Evolutionary conservation across 805 yeast genomes (phyloP), one percentile per base, ranked within the genome.

Genomic region (Pichia rugopelliculosa): DNA sequence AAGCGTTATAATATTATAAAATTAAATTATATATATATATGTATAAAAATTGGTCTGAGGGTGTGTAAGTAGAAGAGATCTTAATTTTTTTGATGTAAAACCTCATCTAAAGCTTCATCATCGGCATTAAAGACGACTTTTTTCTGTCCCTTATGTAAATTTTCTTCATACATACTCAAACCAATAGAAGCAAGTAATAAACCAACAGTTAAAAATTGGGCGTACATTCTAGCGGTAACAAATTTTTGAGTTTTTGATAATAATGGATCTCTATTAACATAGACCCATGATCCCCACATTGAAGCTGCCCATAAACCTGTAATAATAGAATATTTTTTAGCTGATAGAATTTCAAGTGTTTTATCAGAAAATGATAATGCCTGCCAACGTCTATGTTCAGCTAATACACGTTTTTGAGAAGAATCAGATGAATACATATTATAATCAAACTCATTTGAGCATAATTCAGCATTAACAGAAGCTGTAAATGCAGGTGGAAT

Each of bases 151-250:
- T 45, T 44, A 13, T 46, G 33, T 22, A 46, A 64, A 55, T 79
- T 75, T 53, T 76, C 80, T 56, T 84, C 88, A 53, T 79, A 82
- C 66, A 80, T 74, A 40, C 82, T 72, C 54, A 82, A 67, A 44
- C 80, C 80, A 59, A 87, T 75, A 0, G 93, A 79, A 21, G 81
- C 88, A 46, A 87, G 65, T 54, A 87, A 68, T 52, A 87, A 68
- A 11, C 76, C 75, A 46, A 87, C 89, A 1, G 95, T 84, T 46
- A 85, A 67, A 54, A 84, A 86, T 66, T 87, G 95, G 11, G 95
- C 95, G 61, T 87, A 87, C 85, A 87, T 87, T 76, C 95, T 81
- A 27, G 95, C 95, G 62, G 84, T 90, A 30, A 84, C 93, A 42
- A 85, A 78, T 64, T 85, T 87, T 68, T 87, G 95, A 6, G 93